Percentiles rank a stretch among this genome's conserved stretches.
Conservation (phyloP, 1,139 yeast genomes). For the Yarrowia galli region DNA sequence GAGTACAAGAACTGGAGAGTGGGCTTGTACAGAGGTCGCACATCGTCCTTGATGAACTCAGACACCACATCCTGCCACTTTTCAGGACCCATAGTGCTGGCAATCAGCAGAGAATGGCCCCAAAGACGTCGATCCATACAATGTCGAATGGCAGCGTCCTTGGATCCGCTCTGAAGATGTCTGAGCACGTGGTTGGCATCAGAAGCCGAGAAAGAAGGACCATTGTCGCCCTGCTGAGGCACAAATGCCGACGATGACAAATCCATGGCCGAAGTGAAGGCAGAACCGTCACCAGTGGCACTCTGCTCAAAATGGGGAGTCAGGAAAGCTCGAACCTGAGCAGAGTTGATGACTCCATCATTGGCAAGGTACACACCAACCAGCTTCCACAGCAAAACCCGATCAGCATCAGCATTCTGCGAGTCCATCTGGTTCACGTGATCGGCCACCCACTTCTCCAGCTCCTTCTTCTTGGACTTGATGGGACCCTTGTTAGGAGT, state of each 20-base stretch:
- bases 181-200: conserved; percentile 48
- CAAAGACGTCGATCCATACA: conserved; percentile 73
- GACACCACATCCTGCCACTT: conserved; percentile 66
- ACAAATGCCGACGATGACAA: conserved; percentile 42
- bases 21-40: conserved; percentile 49
- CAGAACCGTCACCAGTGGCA: conserved; percentile 40
- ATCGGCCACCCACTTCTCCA: conserved; percentile 65
- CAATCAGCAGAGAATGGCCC: conserved; percentile 77
- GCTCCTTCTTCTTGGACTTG: conserved; percentile 66
- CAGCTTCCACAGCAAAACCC: conserved; percentile 48
- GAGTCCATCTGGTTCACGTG: conserved; percentile 47
- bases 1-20: conserved; percentile 69
- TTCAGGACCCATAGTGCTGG: conserved; percentile 69
- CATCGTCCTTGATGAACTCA: conserved; percentile 57
- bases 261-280: conserved; percentile 40
- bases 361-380: conserved; percentile 41
- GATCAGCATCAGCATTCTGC: conserved; percentile 40
- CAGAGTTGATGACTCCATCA: conserved; percentile 24
- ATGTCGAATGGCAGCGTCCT: conserved; percentile 67
- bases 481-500: conserved; percentile 47
- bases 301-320: conserved; percentile 41
- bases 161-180: conserved; percentile 66
- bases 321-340: conserved; percentile 36
- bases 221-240: conserved; percentile 40
- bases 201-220: conserved; percentile 50